Percentiles rank a stretch among this genome's conserved stretches.
These are phyloP conservation scores for Botrytis galanthina DNA, from an alignment of 2,329 filamentous ascomycete genomes.

Conservation along the genomic window DNA sequence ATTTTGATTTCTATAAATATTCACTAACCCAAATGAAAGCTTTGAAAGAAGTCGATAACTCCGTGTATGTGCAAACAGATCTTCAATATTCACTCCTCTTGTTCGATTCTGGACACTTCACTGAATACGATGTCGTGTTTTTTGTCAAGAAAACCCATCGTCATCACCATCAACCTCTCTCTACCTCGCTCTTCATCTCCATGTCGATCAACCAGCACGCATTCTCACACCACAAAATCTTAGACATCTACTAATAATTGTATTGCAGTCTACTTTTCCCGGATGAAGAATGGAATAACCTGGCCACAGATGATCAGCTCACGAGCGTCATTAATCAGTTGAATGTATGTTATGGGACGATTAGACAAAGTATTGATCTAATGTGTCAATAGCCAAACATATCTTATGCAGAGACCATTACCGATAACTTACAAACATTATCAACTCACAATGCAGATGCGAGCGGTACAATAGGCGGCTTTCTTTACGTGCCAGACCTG, in stretches of 20 bases:
- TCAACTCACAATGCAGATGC: slow-evolving; percentile 63
- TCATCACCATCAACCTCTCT: neutral
- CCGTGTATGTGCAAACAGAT: slow-evolving; percentile 30
- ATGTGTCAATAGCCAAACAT: slow-evolving; percentile 32
- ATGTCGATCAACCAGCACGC: neutral
- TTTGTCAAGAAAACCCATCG: neutral
- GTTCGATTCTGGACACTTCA: neutral
- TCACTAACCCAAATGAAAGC: slow-evolving; percentile 25
- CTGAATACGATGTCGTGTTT: neutral
- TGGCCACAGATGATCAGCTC: slow-evolving; percentile 24
- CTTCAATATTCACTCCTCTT: neutral
- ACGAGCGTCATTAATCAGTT: slow-evolving; percentile 30
- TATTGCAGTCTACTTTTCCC: slow-evolving; percentile 34
- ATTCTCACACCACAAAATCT: neutral
- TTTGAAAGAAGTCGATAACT: slow-evolving; percentile 33
- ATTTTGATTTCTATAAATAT: slow-evolving; percentile 17
- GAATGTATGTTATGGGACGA: slow-evolving; percentile 26
- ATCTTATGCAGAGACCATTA: slow-evolving; percentile 39
- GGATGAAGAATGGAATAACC: slow-evolving; percentile 34
- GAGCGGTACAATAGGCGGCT: slow-evolving; percentile 65
- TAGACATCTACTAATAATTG: slow-evolving; percentile 25
- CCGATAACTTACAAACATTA: slow-evolving; percentile 70
- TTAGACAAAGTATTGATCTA: neutral
- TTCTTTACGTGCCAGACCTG: slow-evolving; percentile 82
- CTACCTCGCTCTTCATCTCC: neutral